These are phyloP conservation scores for Tillandsia leiboldiana DNA, from an alignment of 176 grass and related monocot genomes.

Conservation along the genomic window DNA sequence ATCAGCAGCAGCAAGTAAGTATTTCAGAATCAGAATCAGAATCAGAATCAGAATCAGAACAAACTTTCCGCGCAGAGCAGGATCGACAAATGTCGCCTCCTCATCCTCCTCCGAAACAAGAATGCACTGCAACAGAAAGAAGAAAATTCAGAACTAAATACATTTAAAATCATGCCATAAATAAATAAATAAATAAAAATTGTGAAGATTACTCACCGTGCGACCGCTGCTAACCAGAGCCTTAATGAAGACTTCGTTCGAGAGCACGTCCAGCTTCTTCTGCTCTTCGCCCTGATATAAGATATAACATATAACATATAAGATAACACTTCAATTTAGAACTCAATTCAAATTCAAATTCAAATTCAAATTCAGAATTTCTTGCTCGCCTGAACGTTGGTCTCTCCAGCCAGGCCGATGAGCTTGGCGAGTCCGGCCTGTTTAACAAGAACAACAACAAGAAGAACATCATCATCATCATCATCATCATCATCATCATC, in stretches of 20 bases:
- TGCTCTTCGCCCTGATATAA: slow-evolving; percentile 79
- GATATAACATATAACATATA: neutral
- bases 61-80: slow-evolving; percentile 63
- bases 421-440: slow-evolving; percentile 89
- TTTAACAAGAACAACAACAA: neutral
- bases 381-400: slow-evolving; percentile 69
- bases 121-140: slow-evolving; percentile 40
- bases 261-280: slow-evolving; percentile 99
- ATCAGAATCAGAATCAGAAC: neutral
- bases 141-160: neutral
- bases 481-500: neutral
- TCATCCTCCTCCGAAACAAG: slow-evolving; percentile 97
- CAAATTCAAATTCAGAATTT: neutral
- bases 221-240: slow-evolving; percentile 88
- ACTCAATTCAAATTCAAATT: neutral
- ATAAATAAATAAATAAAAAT: neutral
- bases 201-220: slow-evolving; percentile 42
- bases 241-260: slow-evolving; percentile 96
- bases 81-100: slow-evolving; percentile 85
- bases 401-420: slow-evolving; percentile 80
- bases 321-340: neutral
- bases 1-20: neutral
- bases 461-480: neutral
- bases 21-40: neutral
- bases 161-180: neutral